phyloP scores from a whole-genome alignment of 2,329 filamentous ascomycete genomes.

The Penicillium crustosum region DNA sequence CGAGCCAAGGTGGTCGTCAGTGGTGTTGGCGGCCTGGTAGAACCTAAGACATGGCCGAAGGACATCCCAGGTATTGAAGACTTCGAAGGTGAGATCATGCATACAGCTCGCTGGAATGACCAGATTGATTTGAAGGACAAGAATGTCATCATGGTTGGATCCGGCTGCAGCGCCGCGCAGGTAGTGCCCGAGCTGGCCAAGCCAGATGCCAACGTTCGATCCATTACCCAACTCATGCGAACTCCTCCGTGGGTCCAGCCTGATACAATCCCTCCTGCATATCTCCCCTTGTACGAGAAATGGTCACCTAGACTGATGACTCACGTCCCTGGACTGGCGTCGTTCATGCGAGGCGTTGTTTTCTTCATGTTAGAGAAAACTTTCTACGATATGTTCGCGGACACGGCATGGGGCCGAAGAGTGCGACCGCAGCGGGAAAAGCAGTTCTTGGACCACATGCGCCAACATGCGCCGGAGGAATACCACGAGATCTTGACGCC shows the following conservation, averaged over 20 bases:
- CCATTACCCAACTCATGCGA: conserved; percentile 60
- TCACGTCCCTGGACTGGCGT: conserved; percentile 53
- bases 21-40: conserved; percentile 56
- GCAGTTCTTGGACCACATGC: conserved; percentile 50
- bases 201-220: conserved; percentile 51
- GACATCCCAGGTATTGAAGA: conserved; percentile 53
- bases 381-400: conserved; percentile 20
- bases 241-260: conserved; percentile 59
- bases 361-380: conserved; percentile 39
- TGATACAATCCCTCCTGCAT: conserved; percentile 37
- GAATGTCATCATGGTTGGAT: conserved; percentile 58
- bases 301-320: conserved; percentile 49
- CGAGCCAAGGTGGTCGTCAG: conserved; percentile 57
- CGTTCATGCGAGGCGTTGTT: conserved; percentile 45
- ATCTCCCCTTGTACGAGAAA: conserved; percentile 47
- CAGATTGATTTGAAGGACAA: conserved; percentile 54
- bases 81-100: conserved; percentile 58
- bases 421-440: conserved; percentile 43
- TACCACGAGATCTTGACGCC: conserved; percentile 64
- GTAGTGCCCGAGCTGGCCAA: conserved; percentile 54
- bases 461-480: conserved; percentile 53
- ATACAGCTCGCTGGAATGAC: conserved; percentile 59
- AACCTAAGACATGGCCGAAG: conserved; percentile 53
- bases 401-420: conserved; percentile 35
- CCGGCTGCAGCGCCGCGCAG: conserved; percentile 59